Base-by-base conservation (phyloP, 2,329 filamentous ascomycete genomes). In the Rutstroemia sp. region DNA sequence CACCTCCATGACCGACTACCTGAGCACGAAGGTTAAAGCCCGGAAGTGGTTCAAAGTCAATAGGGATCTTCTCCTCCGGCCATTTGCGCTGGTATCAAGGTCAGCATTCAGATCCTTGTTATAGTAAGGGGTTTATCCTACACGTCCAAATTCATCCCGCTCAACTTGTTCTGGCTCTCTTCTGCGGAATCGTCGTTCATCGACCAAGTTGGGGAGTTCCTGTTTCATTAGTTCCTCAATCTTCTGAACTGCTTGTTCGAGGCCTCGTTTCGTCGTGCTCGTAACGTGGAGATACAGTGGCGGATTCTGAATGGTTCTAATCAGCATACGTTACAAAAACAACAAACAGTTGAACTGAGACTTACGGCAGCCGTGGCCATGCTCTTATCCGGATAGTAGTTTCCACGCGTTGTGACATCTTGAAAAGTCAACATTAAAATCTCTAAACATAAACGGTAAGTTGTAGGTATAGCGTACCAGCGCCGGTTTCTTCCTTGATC, bases 401-500 rank as follows among this genome's bases (percentile, higher is more conserved):
- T 92, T 75, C 94, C 94, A 71, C 92, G 87, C 58, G 92, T 97
- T 49, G 94, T 99, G 79, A 99, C 90, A 92, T 99, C 94, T 97
- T 91, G 74, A 75, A 71, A 72, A 69, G 77, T 83, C 77, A 83
- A 82, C 71, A 73, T 81, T 44, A 76, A 73, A 73, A 72, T 68
- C 61, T 69, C 61, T 65, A 64, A 62, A 48, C 42, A 60, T 54
- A 67, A 69, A 68, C 61, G 48, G 61, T 67, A 68, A 67, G 61
- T 67, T 71, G 73, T 73, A 76, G 74, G 75, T 77, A 72, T 76
- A 78, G 83, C 92, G 86, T 99, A 99, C 94, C 94, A 81, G 94
- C 92, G 82, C 94, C 94, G 86, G 92, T 97, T 70, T 96, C 90
- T 79, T 96, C 92, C 87, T 96, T 95, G 70, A 99, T 99, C 94